Percentiles rank a stretch among this genome's conserved stretches.
These are phyloP conservation scores for Cylindrotheca closterium DNA, from an alignment of 108 stramenopile species.

Conservation along the genomic window DNA sequence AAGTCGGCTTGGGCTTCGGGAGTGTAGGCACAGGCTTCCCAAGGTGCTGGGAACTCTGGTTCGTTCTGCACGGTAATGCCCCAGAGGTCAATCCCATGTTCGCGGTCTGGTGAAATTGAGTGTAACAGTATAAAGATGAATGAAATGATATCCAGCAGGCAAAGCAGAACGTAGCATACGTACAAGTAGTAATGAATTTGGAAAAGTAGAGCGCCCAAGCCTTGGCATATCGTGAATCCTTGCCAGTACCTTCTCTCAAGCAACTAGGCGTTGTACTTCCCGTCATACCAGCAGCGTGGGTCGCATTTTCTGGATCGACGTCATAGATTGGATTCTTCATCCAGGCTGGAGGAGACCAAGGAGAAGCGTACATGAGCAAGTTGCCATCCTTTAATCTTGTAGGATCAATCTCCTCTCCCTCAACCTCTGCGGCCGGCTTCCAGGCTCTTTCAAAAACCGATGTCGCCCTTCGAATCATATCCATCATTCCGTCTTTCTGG, in stretches of 20 bases:
- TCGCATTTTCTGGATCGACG: constrained; percentile 29
- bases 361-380: constrained; percentile 78
- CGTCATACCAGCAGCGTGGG: constrained; percentile 51
- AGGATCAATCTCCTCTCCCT: too few relatives aligned
- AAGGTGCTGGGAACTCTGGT: constrained; percentile 94
- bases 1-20: constrained; percentile 71
- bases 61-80: constrained; percentile 92
- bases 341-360: constrained; percentile 96
- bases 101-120: constrained; percentile 32
- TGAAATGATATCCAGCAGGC: constrained; percentile 4
- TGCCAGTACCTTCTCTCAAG: constrained; percentile 72
- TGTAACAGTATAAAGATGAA: constrained; percentile 8
- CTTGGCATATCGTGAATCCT: constrained; percentile 65
- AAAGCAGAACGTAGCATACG: constrained; percentile 20
- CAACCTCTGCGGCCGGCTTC: constrained; percentile 7
- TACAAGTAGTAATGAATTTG: constrained; percentile 81
- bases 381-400: constrained; percentile 31
- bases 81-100: constrained; percentile 63
- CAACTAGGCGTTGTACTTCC: constrained; percentile 71
- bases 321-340: constrained; percentile 84
- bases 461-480: constrained; percentile 66
- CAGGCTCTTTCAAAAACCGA: constrained; percentile 36
- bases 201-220: constrained; percentile 83
- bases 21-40: constrained; percentile 95
- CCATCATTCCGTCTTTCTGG: constrained; percentile 75